Evolutionary conservation across 2,329 filamentous ascomycete genomes (phyloP).

Genomic region (Cladosporium sp.): DNA sequence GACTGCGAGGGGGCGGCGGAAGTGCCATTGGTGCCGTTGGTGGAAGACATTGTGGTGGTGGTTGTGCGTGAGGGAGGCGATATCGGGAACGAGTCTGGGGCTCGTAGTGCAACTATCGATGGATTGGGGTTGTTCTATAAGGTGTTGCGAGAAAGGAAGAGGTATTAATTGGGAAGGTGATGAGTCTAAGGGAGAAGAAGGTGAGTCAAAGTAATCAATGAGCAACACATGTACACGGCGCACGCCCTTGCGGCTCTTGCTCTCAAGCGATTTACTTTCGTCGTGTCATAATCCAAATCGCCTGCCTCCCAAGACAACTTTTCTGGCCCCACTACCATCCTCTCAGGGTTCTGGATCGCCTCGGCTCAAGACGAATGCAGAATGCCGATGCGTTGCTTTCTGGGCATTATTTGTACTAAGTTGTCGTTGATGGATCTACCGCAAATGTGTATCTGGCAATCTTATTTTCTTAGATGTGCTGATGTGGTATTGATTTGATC

Average conservation of each 20-base stretch:
- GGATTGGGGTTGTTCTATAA: background rate
- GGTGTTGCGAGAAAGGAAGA: background rate
- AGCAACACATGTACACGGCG: background rate
- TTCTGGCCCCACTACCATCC: slow-evolving; percentile 9
- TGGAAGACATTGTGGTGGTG: slow-evolving; percentile 9
- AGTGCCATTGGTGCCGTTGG: slow-evolving; percentile 24
- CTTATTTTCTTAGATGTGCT: background rate
- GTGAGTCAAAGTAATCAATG: background rate
- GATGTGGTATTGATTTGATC: background rate
- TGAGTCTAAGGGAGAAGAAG: background rate
- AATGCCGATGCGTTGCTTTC: slow-evolving; percentile 2
- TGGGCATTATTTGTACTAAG: background rate
- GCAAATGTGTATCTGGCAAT: background rate
- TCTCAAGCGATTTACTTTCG: slow-evolving; percentile 6
- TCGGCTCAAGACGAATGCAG: slow-evolving; percentile 4
- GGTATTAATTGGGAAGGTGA: background rate
- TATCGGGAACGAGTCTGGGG: background rate
- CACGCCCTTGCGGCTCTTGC: slow-evolving; percentile 3
- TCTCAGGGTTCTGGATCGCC: slow-evolving; percentile 1
- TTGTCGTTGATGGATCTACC: background rate
- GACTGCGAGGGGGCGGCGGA: slow-evolving; percentile 33
- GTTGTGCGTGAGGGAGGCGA: slow-evolving; percentile 1
- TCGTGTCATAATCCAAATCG: slow-evolving; percentile 13
- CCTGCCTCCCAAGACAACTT: background rate
- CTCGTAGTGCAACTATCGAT: background rate